phyloP scores from a whole-genome alignment of 2,329 filamentous ascomycete genomes.

The Ascochyta lentis region DNA sequence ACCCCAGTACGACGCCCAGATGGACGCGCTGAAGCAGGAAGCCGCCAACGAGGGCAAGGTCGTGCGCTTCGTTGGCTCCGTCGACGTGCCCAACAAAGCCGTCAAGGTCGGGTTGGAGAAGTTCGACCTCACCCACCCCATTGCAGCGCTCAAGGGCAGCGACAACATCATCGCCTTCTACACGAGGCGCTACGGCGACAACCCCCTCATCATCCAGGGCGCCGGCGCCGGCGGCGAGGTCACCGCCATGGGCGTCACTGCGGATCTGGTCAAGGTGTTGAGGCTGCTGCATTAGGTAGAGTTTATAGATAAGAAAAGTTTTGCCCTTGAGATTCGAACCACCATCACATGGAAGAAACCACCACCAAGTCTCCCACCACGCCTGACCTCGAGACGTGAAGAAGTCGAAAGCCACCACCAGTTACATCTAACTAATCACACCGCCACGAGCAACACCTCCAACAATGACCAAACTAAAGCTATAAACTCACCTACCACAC shows the following conservation, averaged over 20 bases:
- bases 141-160: slow-evolving; percentile 93
- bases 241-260: slow-evolving; percentile 97
- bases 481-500: too few species aligned
- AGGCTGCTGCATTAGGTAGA: slow-evolving; percentile 65
- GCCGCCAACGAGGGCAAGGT: slow-evolving; percentile 90
- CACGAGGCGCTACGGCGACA: slow-evolving; percentile 89
- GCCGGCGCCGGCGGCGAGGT: slow-evolving; percentile 93
- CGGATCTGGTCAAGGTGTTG: slow-evolving; percentile 88
- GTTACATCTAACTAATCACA: too few species aligned
- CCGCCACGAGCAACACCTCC: too few species aligned
- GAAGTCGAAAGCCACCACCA: too few species aligned
- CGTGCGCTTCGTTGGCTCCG: slow-evolving; percentile 90
- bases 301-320: neutral
- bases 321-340: too few species aligned
- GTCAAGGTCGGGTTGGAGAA: slow-evolving; percentile 94
- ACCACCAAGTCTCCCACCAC: too few species aligned
- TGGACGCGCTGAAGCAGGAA: slow-evolving; percentile 86
- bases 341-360: too few species aligned
- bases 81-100: slow-evolving; percentile 79
- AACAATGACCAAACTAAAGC: too few species aligned
- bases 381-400: too few species aligned
- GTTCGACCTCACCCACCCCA: slow-evolving; percentile 82
- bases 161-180: slow-evolving; percentile 99
- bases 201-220: slow-evolving; percentile 92
- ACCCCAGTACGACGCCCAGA: slow-evolving; percentile 82